Percentiles rank a stretch among this genome's conserved stretches.
These are phyloP conservation scores for Biscutella auriculata DNA, from an alignment of 441 rosid species.

Conservation along the genomic window DNA sequence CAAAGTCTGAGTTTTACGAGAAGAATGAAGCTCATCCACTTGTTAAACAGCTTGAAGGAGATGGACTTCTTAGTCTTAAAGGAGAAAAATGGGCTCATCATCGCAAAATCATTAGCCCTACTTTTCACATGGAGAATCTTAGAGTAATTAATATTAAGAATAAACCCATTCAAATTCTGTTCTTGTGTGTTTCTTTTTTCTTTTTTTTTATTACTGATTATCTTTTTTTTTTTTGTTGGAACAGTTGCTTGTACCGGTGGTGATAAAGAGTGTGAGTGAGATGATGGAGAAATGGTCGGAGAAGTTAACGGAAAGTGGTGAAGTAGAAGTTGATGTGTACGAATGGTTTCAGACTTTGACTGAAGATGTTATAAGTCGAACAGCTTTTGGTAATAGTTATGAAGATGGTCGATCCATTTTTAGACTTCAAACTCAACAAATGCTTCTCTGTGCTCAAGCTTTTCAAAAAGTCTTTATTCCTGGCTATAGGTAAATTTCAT, in stretches of 20 bases:
- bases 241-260: constrained; percentile 69
- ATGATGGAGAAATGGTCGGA: constrained; percentile 68
- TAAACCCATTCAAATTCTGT: too few relatives aligned
- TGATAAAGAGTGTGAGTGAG: constrained; percentile 52
- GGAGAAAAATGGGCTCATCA: constrained; percentile 95
- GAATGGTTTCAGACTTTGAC: constrained; percentile 74
- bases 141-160: not conserved
- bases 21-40: constrained; percentile 87
- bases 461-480: constrained; percentile 77
- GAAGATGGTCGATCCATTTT: constrained; percentile 78
- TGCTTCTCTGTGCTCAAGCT: constrained; percentile 70
- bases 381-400: constrained; percentile 74
- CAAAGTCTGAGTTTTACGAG: constrained; percentile 69
- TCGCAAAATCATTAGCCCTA: constrained; percentile 67
- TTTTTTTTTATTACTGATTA: too few relatives aligned
- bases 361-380: constrained; percentile 71
- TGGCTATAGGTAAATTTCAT: constrained; percentile 82
- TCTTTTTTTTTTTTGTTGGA: too few relatives aligned
- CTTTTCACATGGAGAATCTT: constrained; percentile 93
- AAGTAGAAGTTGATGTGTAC: constrained; percentile 67
- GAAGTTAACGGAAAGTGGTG: constrained; percentile 28
- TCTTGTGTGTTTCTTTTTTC: too few relatives aligned
- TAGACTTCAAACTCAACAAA: constrained; percentile 63
- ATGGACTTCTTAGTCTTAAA: constrained; percentile 80
- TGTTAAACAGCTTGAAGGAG: constrained; percentile 85